A percentile compares a stretch with the other conserved stretches of the same genome.
These are phyloP conservation scores for Oryza coarctata DNA, from an alignment of 176 grass and related monocot species.

Conservation along the genomic window DNA sequence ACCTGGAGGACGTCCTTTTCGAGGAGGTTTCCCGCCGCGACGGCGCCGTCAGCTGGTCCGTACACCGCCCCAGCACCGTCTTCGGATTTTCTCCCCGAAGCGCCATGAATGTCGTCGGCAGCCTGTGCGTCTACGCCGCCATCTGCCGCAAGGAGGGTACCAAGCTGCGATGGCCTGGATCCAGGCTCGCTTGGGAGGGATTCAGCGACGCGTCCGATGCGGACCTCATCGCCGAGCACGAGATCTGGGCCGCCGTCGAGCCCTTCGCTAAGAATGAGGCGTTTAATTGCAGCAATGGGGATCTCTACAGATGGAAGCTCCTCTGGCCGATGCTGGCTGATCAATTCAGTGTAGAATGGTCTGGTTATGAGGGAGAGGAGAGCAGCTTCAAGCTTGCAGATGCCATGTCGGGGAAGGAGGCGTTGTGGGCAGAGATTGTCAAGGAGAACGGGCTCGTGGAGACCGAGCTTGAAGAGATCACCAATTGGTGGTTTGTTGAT, in stretches of 20 bases:
- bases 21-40: conserved; percentile 40
- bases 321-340: conserved; percentile 71
- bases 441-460: conserved; percentile 50
- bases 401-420: conserved; percentile 66
- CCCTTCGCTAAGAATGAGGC: conserved; percentile 77
- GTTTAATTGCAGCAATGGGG: conserved; percentile 88
- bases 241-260: conserved; percentile 88
- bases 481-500: conserved; percentile 73
- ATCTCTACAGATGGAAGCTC: conserved; percentile 84
- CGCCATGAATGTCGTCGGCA: conserved; percentile 69
- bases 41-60: conserved; percentile 57
- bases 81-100: conserved; percentile 77
- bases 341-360: conserved; percentile 62
- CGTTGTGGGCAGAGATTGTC: conserved; percentile 64
- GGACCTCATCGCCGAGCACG: conserved; percentile 77
- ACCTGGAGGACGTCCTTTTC: conserved; percentile 58
- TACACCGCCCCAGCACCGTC: conserved; percentile 60
- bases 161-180: conserved; percentile 59
- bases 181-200: conserved; percentile 47
- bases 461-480: conserved; percentile 54
- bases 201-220: conserved; percentile 78
- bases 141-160: conserved; percentile 70
- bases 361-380: conserved; percentile 70
- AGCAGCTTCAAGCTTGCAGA: conserved; percentile 54
- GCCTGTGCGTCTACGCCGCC: conserved; percentile 78